Conservation (phyloP, 2,329 filamentous ascomycete genomes). For the Paraconiothyrium brasiliense region DNA sequence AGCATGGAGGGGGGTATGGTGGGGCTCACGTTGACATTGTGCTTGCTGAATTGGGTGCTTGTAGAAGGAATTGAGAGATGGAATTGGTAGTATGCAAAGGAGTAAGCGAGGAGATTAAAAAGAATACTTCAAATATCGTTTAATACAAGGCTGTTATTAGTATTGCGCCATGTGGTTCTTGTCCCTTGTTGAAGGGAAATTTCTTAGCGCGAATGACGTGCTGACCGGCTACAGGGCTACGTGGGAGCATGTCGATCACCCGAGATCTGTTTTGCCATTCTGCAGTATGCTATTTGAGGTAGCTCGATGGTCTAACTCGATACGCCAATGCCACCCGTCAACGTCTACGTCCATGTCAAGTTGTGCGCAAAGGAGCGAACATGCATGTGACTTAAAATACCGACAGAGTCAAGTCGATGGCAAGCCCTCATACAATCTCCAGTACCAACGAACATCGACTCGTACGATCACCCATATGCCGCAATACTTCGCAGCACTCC, state of each 20-base stretch:
- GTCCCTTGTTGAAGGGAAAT: conserved; percentile 25
- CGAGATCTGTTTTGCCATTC: not conserved
- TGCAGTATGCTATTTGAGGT: not conserved
- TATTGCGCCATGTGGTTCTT: conserved; percentile 7
- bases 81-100: not conserved
- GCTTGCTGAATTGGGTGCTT: not conserved
- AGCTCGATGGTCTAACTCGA: too few species aligned
- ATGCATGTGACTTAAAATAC: too few species aligned
- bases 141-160: not conserved
- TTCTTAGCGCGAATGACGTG: conserved; percentile 43
- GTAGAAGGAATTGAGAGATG: not conserved
- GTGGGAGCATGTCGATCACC: conserved; percentile 7
- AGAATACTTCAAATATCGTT: not conserved
- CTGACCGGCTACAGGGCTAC: conserved; percentile 18
- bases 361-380: too few species aligned
- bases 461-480: not conserved
- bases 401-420: too few species aligned
- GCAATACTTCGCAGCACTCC: not conserved
- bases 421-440: too few species aligned
- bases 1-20: conserved; percentile 42
- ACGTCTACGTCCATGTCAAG: too few species aligned
- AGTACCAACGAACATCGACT: too few species aligned
- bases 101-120: not conserved
- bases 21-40: conserved; percentile 50
- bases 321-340: too few species aligned